Conservation (phyloP, 23 red algal species). For the Gracilaria domingensis region DNA sequence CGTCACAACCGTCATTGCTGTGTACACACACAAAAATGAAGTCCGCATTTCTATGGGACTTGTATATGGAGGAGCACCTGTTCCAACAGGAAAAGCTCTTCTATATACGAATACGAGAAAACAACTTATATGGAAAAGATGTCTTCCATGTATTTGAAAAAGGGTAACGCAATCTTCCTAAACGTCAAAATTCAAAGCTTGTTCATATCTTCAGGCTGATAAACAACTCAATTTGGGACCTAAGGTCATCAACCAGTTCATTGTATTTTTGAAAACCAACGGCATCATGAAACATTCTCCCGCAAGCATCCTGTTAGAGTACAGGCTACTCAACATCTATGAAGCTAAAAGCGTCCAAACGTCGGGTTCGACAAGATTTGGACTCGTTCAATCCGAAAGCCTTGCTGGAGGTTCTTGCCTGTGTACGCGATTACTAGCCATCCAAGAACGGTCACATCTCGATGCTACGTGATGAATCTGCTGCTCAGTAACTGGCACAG, state of each 20-base stretch:
- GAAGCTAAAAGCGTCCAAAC: not conserved
- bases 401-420: not conserved
- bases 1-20: no score
- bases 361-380: not conserved
- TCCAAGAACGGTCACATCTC: constrained; percentile 33
- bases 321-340: not conserved
- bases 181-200: no score
- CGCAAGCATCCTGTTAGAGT: not conserved
- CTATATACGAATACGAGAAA: no score
- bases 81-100: no score
- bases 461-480: not conserved
- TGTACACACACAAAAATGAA: no score
- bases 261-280: not conserved
- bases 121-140: no score
- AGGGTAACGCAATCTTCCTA: no score
- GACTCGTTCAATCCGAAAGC: not conserved
- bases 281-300: not conserved
- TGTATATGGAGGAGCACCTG: no score
- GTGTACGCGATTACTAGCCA: constrained; percentile 18
- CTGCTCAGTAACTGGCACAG: not conserved
- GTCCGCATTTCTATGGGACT: no score
- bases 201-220: no score
- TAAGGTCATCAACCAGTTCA: not conserved
- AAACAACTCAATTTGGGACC: no score
- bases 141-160: no score